Conservation (phyloP, 2,329 filamentous ascomycete species). For the Cladosporium sp. region DNA sequence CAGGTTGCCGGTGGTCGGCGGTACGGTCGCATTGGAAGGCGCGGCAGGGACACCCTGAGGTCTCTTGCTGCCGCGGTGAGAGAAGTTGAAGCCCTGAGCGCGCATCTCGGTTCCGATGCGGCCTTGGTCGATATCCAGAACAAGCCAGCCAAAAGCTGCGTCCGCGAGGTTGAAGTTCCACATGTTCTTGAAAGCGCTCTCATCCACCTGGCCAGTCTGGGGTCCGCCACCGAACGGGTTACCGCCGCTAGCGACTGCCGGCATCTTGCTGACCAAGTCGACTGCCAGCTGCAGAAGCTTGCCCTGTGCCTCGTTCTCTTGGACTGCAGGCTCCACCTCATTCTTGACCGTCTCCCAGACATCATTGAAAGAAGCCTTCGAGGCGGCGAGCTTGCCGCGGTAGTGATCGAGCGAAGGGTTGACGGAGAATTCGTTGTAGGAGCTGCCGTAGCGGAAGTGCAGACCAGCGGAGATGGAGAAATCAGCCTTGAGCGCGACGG, state of each 20-base stretch:
- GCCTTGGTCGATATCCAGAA: conserved; percentile 89
- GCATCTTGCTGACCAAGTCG: conserved; percentile 97
- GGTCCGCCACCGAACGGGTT: conserved; percentile 91
- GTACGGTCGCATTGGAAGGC: conserved; percentile 31
- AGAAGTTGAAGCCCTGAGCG: conserved; percentile 98
- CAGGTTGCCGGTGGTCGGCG: conserved; percentile 32
- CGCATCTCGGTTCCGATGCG: conserved; percentile 98
- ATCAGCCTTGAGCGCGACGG: conserved; percentile 93
- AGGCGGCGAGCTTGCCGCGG: conserved; percentile 93
- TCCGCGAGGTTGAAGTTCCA: conserved; percentile 99
- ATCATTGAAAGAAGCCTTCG: conserved; percentile 97
- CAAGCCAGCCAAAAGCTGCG: conserved; percentile 92
- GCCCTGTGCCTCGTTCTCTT: conserved; percentile 89
- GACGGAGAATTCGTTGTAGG: conserved; percentile 99
- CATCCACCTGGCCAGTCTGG: conserved; percentile 82
- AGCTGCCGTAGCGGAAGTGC: conserved; percentile 97
- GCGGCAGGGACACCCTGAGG: conserved; percentile 34
- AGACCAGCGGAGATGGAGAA: conserved; percentile 97
- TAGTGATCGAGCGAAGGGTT: conserved; percentile 98
- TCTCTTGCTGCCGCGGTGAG: conserved; percentile 78
- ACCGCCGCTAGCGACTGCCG: conserved; percentile 83
- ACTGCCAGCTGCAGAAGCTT: conserved; percentile 85
- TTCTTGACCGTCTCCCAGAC: conserved; percentile 98
- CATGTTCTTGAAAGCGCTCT: conserved; percentile 99
- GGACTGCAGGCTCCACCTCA: conserved; percentile 90